Base-by-base conservation (phyloP, 106 monocot genomes). In the Allium fistulosum region DNA sequence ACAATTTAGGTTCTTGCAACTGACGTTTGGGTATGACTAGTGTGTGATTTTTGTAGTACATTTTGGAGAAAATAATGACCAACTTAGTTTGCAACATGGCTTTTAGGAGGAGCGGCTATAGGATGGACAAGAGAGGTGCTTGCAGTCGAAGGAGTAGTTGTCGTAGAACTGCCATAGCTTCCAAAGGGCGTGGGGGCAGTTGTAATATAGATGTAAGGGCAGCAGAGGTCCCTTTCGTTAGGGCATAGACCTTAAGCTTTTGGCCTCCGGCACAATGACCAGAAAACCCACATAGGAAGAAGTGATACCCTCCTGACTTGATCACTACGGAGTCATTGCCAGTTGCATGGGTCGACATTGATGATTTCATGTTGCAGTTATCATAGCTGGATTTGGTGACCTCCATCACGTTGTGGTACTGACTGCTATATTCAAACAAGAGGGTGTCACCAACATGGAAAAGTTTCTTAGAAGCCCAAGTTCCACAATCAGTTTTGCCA, bases 241-340 rank as follows among this genome's bases (percentile, higher is more conserved):
- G 26, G 46, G 74, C 72, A 10, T 37, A 26, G 61, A 86, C 71
- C 67, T 74, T 83, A 10, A 90, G 77, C 76, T 83, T 86, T 66
- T 90, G 90, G n/a, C 90, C 90, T 0, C 46, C 2, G 0, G 14
- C 18, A 69, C 90, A 90, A 68, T 90, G 90, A n/a, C 75, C 74
- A 9, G 90, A 78, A 58, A 81, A 4, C 11, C 90, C 86, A 46
- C 86, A 86, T 70, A 90, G 49, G 78, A 75, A 90, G 73, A 70
- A 86, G 69, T 74, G 65, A 71, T 78, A 73, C 37, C 86, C 86
- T 7, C 59, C 27, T 18, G 52, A 56, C 57, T 79, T 81, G 57
- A 90, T 12, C 2, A 48, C 8, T 28, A 90, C 68, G 18, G 86
- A 86, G 76, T 90, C 90, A 11, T 83, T 83, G 74, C 90, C 90